These are phyloP conservation scores for Agaricus blazei DNA, from an alignment of 768 basidiomycete genomes.

Conservation along the genomic window DNA sequence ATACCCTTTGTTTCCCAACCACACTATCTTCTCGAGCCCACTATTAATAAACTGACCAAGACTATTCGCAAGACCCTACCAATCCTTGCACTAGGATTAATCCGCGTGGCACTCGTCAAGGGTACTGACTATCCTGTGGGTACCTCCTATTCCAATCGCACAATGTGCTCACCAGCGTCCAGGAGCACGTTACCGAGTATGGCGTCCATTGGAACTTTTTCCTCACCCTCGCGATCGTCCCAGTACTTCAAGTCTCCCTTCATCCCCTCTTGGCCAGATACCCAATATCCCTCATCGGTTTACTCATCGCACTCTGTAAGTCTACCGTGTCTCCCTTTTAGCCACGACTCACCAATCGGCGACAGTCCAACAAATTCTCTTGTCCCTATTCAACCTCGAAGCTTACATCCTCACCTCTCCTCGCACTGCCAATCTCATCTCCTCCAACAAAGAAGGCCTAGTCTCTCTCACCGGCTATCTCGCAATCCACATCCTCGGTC, in stretches of 20 bases:
- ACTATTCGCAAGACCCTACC: constrained; percentile 60
- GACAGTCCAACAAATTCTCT: constrained; percentile 65
- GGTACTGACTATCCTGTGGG: constrained; percentile 90
- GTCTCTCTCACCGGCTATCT: constrained; percentile 85
- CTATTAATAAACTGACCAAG: constrained; percentile 44
- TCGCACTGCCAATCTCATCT: constrained; percentile 55
- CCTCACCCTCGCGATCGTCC: constrained; percentile 82
- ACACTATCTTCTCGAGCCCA: constrained; percentile 40
- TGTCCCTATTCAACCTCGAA: constrained; percentile 54
- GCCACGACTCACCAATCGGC: not conserved
- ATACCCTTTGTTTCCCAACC: constrained; percentile 71
- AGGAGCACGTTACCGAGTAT: constrained; percentile 96
- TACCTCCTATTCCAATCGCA: not conserved
- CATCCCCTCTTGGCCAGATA: constrained; percentile 58
- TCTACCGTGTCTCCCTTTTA: not conserved
- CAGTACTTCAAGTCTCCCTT: constrained; percentile 62
- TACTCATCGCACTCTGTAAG: constrained; percentile 56
- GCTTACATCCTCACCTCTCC: constrained; percentile 61
- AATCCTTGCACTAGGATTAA: constrained; percentile 64
- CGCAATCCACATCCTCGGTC: constrained; percentile 81
- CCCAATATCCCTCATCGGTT: constrained; percentile 58
- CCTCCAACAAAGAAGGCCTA: constrained; percentile 90
- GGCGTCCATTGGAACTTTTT: constrained; percentile 99
- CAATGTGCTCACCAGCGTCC: not conserved
- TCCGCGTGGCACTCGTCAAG: constrained; percentile 84